Evolutionary conservation across 2,329 filamentous ascomycete species (phyloP), one percentile per base, ranked within the genome.

Genomic region (Calonectria pteridis): DNA sequence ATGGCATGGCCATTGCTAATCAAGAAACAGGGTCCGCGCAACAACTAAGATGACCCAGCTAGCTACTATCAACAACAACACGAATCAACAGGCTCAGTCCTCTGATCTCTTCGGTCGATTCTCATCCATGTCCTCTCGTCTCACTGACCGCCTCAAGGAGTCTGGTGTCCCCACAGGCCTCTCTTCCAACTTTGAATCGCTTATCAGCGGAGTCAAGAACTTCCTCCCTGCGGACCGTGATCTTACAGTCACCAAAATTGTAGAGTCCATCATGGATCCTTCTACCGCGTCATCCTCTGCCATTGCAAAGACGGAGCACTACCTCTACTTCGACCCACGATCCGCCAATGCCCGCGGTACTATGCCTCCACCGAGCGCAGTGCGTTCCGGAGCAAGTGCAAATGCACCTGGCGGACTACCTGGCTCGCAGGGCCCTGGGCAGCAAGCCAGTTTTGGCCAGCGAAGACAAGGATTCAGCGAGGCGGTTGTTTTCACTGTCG

Each of bases 31-130:
- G 83, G 95, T 98, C 67, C 95, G 96, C 73, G 95, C 97, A 77
- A 95, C 98, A 65, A 98, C 96, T 6, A 95, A 97, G 76, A 98
- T 98, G 95, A 98, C 96, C 18, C 98, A 98, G 91, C 94, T 99
- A 84, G 95, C 96, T 5, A 97, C 96, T 1, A 93, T 96, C 75
- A 97, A 96, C 76, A 93, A 93, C 35, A 93, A 94, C 18, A 89
- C 93, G 73, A 88, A 90, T 23, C 90, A 93, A 78, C 91, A 91
- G 77, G 82, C 83, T 84, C 84, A 77, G 23, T 92, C 94, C 4
- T 93, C 91, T 7, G 95, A 98, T 80, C 89, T 99, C 20, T 98
- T 99, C 87, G 94, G 95, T 26, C 95, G 96, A 62, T 98, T 99
- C 87, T 97, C 94, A 35, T 95, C 94, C 53, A 94, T 99, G 76